Evolutionary conservation across 225 moss, liverwort and hornwort species (phyloP).

Genomic region (Neckera pumila): DNA sequence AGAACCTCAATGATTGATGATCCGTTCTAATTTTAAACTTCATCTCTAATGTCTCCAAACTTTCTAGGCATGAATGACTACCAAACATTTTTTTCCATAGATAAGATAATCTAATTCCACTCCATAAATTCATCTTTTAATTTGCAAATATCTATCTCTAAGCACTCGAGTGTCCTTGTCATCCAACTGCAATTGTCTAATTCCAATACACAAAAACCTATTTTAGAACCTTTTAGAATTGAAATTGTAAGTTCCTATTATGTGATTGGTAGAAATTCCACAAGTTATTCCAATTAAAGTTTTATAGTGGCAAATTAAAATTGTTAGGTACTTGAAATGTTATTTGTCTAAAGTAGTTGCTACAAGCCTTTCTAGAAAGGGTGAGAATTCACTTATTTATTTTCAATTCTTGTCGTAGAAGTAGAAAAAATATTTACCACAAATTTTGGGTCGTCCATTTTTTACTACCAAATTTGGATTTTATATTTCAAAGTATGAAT

Average conservation of each 20-base stretch:
- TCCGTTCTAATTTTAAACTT: too few relatives aligned
- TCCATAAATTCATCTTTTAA: too few relatives aligned
- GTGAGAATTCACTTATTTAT: too few relatives aligned
- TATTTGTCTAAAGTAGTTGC: neutral
- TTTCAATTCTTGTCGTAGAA: neutral
- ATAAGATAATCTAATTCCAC: too few relatives aligned
- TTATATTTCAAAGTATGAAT: too few relatives aligned
- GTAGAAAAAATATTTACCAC: fast-evolving
- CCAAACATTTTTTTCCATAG: too few relatives aligned
- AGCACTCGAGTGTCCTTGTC: too few relatives aligned
- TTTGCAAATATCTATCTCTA: too few relatives aligned
- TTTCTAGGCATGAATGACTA: too few relatives aligned
- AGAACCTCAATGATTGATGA: too few relatives aligned
- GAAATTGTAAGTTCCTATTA: neutral
- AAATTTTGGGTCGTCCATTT: neutral
- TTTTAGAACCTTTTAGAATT: neutral
- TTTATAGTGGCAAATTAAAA: neutral
- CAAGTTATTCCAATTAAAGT: neutral
- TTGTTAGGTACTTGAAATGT: neutral
- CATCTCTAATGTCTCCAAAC: too few relatives aligned
- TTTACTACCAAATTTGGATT: fast-evolving
- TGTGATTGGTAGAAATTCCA: fast-evolving
- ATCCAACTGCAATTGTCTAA: too few relatives aligned
- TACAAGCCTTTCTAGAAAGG: neutral
- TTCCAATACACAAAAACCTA: neutral